Evolutionary conservation across 768 basidiomycete genomes (phyloP).

Genomic region (Gymnopilus dilepis): DNA sequence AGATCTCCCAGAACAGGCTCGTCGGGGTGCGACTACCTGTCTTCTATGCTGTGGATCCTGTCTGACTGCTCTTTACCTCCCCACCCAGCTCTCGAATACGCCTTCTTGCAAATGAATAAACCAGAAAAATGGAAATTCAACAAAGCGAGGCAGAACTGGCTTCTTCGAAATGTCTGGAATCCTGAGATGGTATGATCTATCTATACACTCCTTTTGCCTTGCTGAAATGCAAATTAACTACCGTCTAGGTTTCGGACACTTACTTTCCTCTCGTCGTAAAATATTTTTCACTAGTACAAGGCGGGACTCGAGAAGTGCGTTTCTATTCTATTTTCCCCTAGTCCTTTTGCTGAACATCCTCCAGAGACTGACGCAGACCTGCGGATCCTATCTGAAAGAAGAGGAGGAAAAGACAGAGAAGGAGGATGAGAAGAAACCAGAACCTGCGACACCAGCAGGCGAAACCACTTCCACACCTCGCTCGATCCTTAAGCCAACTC

Average conservation of each 20-base stretch:
- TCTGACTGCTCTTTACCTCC: background rate
- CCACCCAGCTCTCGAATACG: constrained; percentile 52
- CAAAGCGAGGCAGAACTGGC: constrained; percentile 78
- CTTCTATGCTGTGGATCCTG: background rate
- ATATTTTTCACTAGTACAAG: constrained; percentile 29
- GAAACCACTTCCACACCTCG: background rate
- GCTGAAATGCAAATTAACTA: background rate
- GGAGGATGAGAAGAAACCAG: background rate
- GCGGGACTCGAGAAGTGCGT: constrained; percentile 30
- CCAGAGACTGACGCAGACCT: constrained; percentile 29
- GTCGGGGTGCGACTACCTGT: constrained; percentile 40
- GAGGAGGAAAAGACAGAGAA: constrained; percentile 13
- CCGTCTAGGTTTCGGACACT: constrained; percentile 25
- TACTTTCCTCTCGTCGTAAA: constrained; percentile 31
- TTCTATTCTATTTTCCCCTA: background rate
- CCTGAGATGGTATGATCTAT: constrained; percentile 43
- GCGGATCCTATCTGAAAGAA: constrained; percentile 24
- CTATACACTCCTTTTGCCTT: background rate
- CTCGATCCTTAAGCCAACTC: constrained; percentile 19
- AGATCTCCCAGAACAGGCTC: constrained; percentile 41
- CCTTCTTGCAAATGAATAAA: constrained; percentile 54
- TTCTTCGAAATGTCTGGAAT: constrained; percentile 69
- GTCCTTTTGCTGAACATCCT: background rate
- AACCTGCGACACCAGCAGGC: background rate
- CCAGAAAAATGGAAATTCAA: constrained; percentile 71